Evolutionary conservation across 73 alveolate genomes (phyloP), one percentile per base, ranked within the genome.

Genomic region (Paramecium caudatum): DNA sequence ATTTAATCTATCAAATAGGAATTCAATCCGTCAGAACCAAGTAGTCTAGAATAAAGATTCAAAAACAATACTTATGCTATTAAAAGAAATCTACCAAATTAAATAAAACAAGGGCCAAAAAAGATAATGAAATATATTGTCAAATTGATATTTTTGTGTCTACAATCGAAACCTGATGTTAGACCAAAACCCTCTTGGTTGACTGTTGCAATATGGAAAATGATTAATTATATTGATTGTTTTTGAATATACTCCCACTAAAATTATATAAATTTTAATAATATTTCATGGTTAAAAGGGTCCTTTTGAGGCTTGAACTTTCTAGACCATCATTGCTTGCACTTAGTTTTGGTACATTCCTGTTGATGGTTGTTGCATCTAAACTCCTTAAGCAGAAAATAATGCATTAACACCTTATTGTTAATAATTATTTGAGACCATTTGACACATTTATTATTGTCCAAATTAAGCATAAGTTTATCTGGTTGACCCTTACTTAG

Each of bases 391-490:
- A 0, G 80, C 88, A 41, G 88, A 37, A 43, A 74, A 74, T 4
- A 27, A 4, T 1, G 88, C 49, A 16, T 74, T 74, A 32, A 74
- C 32, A 16, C 88, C 88, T 3, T 17, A 19, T 45, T 74, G 47
- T 4, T 74, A 27, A 45, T 74, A 74, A 17, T 74, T 74, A 45
- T 74, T 74, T 10, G 68, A 34, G 19, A 21, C 19, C 69, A 74
- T 74, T 43, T 74, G 12, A 74, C 62, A 41, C 88, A 74, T 74
- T 74, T 74, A 23, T 4, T 74, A 19, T 17, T 37, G 68, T 1
- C 88, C 88, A 74, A 27, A 74, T 27, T 15, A 41, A 19, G 15
- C 19, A 21, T 27, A 74, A 0, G 43, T 13, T 41, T 9, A 16
- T 19, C 55, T 30, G 8, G 2, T 0, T 3, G 88, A 19, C 5